Conservation (phyloP, 2,329 filamentous ascomycete species). For the Neocatenulostroma microsporum region DNA sequence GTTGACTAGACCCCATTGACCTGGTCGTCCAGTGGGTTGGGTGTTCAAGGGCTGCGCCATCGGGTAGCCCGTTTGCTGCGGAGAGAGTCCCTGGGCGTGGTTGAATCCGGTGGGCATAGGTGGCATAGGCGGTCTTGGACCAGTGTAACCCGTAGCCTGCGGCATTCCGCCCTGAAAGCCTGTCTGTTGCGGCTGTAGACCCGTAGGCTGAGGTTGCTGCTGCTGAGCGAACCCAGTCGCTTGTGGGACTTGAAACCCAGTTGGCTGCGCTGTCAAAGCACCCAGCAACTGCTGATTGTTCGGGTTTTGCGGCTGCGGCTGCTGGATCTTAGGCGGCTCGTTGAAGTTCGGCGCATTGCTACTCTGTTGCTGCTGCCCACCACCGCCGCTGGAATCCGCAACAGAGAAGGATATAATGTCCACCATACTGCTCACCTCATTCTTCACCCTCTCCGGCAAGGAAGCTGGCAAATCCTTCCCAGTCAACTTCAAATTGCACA, state of each 20-base stretch:
- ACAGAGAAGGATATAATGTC: slow-evolving; percentile 97
- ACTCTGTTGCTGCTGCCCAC: slow-evolving; percentile 41
- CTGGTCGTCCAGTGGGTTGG: slow-evolving; percentile 88
- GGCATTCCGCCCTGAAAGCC: slow-evolving; percentile 53
- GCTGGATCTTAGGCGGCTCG: slow-evolving; percentile 44
- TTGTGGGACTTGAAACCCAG: slow-evolving; percentile 50
- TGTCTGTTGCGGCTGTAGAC: slow-evolving; percentile 50
- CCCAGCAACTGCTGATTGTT: slow-evolving; percentile 58
- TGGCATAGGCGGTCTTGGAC: slow-evolving; percentile 72
- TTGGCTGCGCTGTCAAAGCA: slow-evolving; percentile 48
- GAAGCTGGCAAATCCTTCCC: slow-evolving; percentile 68
- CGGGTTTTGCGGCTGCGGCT: slow-evolving; percentile 53
- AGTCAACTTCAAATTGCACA: slow-evolving; percentile 88
- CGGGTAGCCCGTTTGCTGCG: slow-evolving; percentile 58
- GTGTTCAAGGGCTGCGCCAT: slow-evolving; percentile 65
- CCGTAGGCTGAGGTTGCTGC: slow-evolving; percentile 48
- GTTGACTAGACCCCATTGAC: slow-evolving; percentile 98
- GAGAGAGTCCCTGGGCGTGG: slow-evolving; percentile 49
- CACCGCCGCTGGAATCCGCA: slow-evolving; percentile 54
- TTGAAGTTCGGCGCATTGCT: slow-evolving; percentile 67
- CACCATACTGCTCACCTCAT: slow-evolving; percentile 98
- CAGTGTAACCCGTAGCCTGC: slow-evolving; percentile 71
- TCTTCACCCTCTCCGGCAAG: slow-evolving; percentile 80
- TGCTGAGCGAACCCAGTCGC: slow-evolving; percentile 43
- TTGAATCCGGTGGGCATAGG: slow-evolving; percentile 73